Conservation (phyloP, 345 rosid species). For the Arabidopsis arenosa region DNA sequence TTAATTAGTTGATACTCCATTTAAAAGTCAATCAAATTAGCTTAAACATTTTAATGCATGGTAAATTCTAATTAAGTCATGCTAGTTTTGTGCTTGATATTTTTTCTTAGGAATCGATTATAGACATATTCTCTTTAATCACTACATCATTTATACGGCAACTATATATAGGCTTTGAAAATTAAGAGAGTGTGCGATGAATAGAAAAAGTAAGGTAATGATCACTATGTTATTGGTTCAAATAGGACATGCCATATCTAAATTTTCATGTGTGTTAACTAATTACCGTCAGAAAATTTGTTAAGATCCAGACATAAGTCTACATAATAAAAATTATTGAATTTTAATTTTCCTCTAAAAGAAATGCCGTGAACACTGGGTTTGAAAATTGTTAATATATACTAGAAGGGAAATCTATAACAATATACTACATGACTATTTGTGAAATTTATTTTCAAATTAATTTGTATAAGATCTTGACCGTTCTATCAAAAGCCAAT, state of each 20-base stretch:
- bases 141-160: not conserved
- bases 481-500: not conserved
- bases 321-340: not conserved
- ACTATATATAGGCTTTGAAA: too few species aligned
- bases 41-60: not conserved
- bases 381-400: not conserved
- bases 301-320: not conserved
- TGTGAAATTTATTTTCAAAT: not conserved
- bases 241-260: slow-evolving; percentile 9
- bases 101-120: not conserved
- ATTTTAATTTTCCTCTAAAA: not conserved
- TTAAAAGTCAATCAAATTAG: slow-evolving; percentile 17
- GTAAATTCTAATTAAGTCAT: not conserved
- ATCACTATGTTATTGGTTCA: not conserved
- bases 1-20: slow-evolving; percentile 29
- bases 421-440: not conserved
- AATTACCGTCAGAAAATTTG: not conserved
- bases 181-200: not conserved
- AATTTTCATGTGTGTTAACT: not conserved
- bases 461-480: not conserved
- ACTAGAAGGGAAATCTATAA: not conserved
- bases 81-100: not conserved
- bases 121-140: not conserved
- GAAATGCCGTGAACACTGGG: not conserved
- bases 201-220: slow-evolving; percentile 2